phyloP scores from a whole-genome alignment of 345 rosid species.

The Capsella bursapastoris region DNA sequence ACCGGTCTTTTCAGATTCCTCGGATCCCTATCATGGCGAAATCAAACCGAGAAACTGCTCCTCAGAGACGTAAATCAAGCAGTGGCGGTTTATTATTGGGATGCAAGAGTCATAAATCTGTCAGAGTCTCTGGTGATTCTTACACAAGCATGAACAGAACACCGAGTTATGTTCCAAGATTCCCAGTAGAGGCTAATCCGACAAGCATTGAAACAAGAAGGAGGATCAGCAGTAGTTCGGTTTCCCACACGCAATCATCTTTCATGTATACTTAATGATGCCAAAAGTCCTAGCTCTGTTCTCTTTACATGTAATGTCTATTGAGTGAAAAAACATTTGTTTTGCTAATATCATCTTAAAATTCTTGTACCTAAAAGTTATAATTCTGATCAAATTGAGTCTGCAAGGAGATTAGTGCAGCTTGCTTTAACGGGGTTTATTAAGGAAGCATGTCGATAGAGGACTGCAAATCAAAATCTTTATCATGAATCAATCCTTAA shows the following conservation, averaged over 20 bases:
- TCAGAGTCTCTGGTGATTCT: conserved; percentile 63
- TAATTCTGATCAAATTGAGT: background rate
- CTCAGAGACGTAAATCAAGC: conserved; percentile 48
- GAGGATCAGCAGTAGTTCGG: conserved; percentile 44
- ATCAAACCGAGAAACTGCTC: conserved; percentile 30
- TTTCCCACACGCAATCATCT: conserved; percentile 48
- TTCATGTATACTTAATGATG: conserved; percentile 50
- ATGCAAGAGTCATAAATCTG: conserved; percentile 76
- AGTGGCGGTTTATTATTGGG: conserved; percentile 58
- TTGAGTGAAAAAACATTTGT: conserved; percentile 11
- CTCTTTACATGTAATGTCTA: conserved; percentile 32
- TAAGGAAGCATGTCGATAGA: background rate
- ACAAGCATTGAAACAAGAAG: conserved; percentile 46
- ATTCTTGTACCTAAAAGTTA: background rate
- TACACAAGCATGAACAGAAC: conserved; percentile 48
- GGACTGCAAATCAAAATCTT: conserved; percentile 5
- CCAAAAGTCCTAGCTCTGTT: conserved; percentile 1
- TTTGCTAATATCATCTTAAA: conserved; percentile 29
- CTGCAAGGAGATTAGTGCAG: background rate
- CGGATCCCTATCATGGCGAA: conserved; percentile 31
- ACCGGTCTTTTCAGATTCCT: conserved; percentile 45
- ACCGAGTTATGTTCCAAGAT: conserved; percentile 47
- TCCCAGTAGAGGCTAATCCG: conserved; percentile 52
- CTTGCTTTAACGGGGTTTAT: background rate
- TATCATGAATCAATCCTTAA: background rate